A percentile compares a stretch with the other conserved stretches of the same genome.
These are phyloP conservation scores for Penicillium coffeae DNA, from an alignment of 495 filamentous ascomycete species.

Conservation along the genomic window DNA sequence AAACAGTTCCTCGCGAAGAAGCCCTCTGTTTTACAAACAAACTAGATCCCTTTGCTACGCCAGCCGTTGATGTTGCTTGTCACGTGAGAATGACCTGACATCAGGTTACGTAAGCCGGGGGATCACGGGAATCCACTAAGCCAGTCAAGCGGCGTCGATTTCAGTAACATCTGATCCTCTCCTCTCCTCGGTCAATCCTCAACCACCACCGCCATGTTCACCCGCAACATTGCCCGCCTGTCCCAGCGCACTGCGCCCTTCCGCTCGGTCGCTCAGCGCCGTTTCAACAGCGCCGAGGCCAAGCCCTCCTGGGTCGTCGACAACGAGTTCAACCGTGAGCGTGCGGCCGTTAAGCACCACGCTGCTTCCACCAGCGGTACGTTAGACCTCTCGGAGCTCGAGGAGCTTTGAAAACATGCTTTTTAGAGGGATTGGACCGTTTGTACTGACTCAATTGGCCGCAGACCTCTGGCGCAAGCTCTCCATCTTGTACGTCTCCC, in stretches of 20 bases:
- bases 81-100: constrained; percentile 37
- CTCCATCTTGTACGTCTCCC: constrained; percentile 74
- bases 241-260: constrained; percentile 56
- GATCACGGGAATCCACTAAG: constrained; percentile 36
- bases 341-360: constrained; percentile 79
- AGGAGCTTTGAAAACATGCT: background rate
- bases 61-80: background rate
- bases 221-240: constrained; percentile 57
- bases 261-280: constrained; percentile 61
- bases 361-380: constrained; percentile 73
- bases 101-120: constrained; percentile 41
- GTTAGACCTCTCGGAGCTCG: constrained; percentile 23
- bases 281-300: constrained; percentile 57
- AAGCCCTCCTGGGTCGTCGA: constrained; percentile 54
- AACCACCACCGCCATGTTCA: constrained; percentile 51
- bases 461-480: constrained; percentile 92
- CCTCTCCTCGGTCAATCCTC: constrained; percentile 15
- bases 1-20: no score
- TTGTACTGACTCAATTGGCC: constrained; percentile 33
- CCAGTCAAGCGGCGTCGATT: constrained; percentile 37
- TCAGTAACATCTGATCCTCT: constrained; percentile 28
- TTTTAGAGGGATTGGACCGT: no score
- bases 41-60: no score
- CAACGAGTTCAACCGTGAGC: constrained; percentile 86
- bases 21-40: no score